These are phyloP conservation scores for Endotrypanum monterogeii DNA, from an alignment of 208 protist genomes.

Conservation along the genomic window DNA sequence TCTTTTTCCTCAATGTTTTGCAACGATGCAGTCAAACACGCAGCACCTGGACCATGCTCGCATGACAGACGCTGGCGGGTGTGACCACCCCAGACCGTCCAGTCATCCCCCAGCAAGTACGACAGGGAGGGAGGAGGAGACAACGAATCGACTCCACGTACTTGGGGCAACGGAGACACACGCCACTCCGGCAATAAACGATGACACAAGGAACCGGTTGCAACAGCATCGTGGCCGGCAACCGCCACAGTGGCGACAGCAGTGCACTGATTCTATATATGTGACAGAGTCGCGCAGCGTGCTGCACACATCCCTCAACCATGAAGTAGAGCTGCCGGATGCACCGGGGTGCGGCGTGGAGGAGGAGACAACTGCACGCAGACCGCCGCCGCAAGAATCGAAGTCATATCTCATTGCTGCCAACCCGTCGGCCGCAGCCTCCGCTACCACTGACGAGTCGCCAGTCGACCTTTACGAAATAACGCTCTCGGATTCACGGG, in stretches of 20 bases:
- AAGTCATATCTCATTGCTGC: background rate
- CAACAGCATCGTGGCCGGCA: no score
- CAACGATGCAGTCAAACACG: background rate
- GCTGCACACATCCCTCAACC: conserved; percentile 14
- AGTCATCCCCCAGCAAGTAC: background rate
- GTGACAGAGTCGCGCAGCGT: background rate
- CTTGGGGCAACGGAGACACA: background rate
- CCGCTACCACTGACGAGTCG: background rate
- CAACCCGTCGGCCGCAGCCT: background rate
- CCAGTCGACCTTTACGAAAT: background rate
- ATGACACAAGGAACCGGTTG: background rate
- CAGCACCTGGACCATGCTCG: background rate
- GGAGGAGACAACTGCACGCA: background rate
- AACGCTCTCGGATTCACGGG: background rate
- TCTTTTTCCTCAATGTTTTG: background rate
- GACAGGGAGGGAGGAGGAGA: background rate
- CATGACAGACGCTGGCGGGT: background rate
- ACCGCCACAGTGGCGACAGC: background rate
- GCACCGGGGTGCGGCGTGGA: background rate
- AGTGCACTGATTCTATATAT: background rate
- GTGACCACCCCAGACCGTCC: background rate
- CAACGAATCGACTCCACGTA: background rate
- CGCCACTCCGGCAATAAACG: background rate
- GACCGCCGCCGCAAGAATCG: conserved; percentile 4
- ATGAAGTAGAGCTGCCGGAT: conserved; percentile 28